phyloP scores from a whole-genome alignment of 2,329 filamentous ascomycete species.

The Septoria petroselini region DNA sequence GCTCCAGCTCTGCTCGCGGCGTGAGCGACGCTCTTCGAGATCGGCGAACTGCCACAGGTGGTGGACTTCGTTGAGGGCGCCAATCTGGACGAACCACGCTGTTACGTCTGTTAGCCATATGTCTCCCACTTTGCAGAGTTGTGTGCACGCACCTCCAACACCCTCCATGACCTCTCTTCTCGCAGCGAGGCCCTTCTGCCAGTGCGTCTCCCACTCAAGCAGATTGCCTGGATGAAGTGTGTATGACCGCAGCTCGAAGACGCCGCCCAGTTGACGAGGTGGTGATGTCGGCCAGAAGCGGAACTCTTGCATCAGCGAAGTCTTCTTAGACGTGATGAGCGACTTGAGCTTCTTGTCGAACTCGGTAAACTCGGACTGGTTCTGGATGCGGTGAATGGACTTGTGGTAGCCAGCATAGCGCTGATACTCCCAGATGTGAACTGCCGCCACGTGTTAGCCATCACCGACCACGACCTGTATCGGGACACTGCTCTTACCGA shows the following conservation, averaged over 20 bases:
- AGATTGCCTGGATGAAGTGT: slow-evolving; percentile 93
- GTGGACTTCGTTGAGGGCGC: slow-evolving; percentile 94
- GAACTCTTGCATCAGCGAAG: slow-evolving; percentile 98
- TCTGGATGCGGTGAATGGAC: slow-evolving; percentile 79
- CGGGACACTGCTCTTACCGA: slow-evolving; percentile 57
- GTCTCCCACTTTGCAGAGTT: slow-evolving; percentile 44
- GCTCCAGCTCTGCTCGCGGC: slow-evolving; percentile 91
- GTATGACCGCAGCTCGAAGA: slow-evolving; percentile 96
- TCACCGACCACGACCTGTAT: not conserved
- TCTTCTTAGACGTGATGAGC: slow-evolving; percentile 80
- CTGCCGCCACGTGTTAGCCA: slow-evolving; percentile 50
- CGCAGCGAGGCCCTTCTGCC: slow-evolving; percentile 86
- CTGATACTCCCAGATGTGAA: slow-evolving; percentile 99
- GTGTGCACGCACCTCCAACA: slow-evolving; percentile 32
- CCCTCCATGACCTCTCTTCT: slow-evolving; percentile 97
- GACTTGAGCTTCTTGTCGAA: slow-evolving; percentile 82
- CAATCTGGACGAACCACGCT: slow-evolving; percentile 98
- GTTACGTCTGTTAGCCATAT: slow-evolving; percentile 46
- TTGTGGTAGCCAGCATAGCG: slow-evolving; percentile 94
- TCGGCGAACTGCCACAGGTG: slow-evolving; percentile 99
- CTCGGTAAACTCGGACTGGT: slow-evolving; percentile 75
- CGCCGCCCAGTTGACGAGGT: slow-evolving; percentile 80
- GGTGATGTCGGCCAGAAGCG: slow-evolving; percentile 98
- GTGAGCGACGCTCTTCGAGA: slow-evolving; percentile 84
- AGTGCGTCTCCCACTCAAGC: slow-evolving; percentile 98